phyloP scores from a whole-genome alignment of 78 protist genomes.

The Dictyostelium firmibasis region DNA sequence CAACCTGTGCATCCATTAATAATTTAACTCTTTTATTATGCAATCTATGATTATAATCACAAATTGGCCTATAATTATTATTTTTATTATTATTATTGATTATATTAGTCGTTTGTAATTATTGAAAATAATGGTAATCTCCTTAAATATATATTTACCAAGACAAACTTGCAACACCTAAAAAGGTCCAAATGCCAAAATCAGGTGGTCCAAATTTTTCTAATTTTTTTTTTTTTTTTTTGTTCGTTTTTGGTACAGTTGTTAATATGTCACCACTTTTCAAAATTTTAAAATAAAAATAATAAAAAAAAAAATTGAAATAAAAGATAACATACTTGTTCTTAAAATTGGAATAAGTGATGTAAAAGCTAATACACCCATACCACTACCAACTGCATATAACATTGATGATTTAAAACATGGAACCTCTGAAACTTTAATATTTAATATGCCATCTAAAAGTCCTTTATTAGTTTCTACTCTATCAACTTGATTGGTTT shows the following conservation, averaged over 20 bases:
- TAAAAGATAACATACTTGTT: conserved; percentile 7
- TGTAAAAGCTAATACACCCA: conserved; percentile 19
- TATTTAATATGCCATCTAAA: background rate
- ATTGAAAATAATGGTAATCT: no score
- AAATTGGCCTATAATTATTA: conserved; percentile 18
- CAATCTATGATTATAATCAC: conserved; percentile 55
- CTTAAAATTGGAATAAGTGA: conserved; percentile 2
- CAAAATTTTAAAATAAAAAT: background rate
- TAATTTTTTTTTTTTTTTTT: no score
- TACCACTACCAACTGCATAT: conserved; percentile 53
- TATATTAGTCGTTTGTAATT: no score
- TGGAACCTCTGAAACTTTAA: conserved; percentile 19
- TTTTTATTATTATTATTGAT: no score
- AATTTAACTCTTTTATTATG: conserved; percentile 41
- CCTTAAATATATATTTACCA: background rate
- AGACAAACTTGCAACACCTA: conserved; percentile 22
- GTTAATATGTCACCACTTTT: no score
- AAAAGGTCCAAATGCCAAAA: conserved; percentile 40
- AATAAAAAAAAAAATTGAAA: no score
- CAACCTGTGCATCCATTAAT: conserved; percentile 71
- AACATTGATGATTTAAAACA: conserved; percentile 48
- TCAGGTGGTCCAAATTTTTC: conserved; percentile 28
- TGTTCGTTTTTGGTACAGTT: no score
- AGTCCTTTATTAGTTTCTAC: background rate
- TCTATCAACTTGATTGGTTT: background rate